Evolutionary conservation across 106 monocot genomes (phyloP).

Genomic region (Dendrobium chrysotoxum): DNA sequence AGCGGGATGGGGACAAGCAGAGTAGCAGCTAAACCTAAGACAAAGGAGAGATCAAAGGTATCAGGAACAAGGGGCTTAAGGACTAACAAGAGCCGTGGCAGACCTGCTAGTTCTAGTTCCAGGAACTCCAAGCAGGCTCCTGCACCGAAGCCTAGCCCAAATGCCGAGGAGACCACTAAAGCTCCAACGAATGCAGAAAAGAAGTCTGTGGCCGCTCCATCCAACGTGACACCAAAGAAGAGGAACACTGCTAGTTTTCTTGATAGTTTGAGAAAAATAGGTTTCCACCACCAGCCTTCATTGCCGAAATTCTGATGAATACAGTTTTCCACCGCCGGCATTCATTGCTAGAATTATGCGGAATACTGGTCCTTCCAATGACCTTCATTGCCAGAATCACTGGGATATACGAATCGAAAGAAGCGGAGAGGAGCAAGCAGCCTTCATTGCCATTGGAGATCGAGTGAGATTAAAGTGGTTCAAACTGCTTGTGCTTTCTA

Average conservation of each 20-base stretch:
- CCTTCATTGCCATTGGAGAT: no score
- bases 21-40: slow-evolving; percentile 4
- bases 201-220: not conserved
- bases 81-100: slow-evolving; percentile 10
- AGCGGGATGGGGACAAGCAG: not conserved
- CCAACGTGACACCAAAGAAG: not conserved
- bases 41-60: slow-evolving; percentile 11
- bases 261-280: not conserved
- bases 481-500: no score
- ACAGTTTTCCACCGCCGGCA: no score
- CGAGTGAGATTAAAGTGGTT: no score
- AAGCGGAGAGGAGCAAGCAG: no score
- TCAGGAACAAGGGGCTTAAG: slow-evolving; percentile 11
- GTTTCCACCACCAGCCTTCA: no score
- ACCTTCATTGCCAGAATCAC: no score
- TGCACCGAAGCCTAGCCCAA: not conserved
- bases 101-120: not conserved
- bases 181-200: not conserved
- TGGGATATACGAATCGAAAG: no score
- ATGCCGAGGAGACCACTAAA: not conserved
- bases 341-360: no score
- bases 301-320: no score
- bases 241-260: not conserved
- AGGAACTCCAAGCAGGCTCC: not conserved
- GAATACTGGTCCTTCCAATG: no score